Evolutionary conservation across 805 yeast species (phyloP).

Genomic region (Kluyveromyces dobzhanskii): DNA sequence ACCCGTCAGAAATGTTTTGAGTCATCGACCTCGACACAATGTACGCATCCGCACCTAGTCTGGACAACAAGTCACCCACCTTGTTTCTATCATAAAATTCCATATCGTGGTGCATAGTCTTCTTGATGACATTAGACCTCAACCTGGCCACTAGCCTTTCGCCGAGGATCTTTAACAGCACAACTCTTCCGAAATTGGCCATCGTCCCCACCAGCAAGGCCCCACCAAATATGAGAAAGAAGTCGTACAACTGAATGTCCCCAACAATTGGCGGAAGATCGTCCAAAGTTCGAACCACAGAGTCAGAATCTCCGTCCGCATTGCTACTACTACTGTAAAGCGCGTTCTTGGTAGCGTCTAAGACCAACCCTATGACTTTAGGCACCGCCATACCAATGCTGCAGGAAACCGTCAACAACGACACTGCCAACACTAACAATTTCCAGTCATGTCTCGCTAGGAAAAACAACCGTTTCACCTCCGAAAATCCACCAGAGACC

Average conservation of each 20-base stretch:
- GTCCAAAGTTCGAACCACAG: slow-evolving; percentile 20
- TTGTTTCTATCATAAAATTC: slow-evolving; percentile 91
- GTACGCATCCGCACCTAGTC: slow-evolving; percentile 84
- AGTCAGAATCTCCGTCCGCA: slow-evolving; percentile 10
- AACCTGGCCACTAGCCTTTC: slow-evolving; percentile 81
- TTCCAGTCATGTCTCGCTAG: slow-evolving; percentile 40
- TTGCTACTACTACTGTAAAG: slow-evolving; percentile 10
- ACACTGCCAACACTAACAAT: slow-evolving; percentile 35
- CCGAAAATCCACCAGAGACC: slow-evolving; percentile 22
- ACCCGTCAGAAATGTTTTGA: slow-evolving; percentile 87
- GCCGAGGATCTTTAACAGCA: slow-evolving; percentile 49
- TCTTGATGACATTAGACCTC: slow-evolving; percentile 67
- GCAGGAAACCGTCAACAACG: slow-evolving; percentile 40
- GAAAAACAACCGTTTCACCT: slow-evolving; percentile 33
- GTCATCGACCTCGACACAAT: slow-evolving; percentile 83
- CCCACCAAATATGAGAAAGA: slow-evolving; percentile 49
- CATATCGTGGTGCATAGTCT: slow-evolving; percentile 78
- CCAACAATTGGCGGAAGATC: slow-evolving; percentile 30
- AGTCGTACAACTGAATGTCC: slow-evolving; percentile 52
- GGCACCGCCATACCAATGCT: slow-evolving; percentile 46
- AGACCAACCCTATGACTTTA: slow-evolving; percentile 45
- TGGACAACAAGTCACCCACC: slow-evolving; percentile 87
- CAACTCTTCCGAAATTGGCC: slow-evolving; percentile 67
- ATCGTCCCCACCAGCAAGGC: slow-evolving; percentile 57
- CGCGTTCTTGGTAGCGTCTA: slow-evolving; percentile 39